These are phyloP conservation scores for Epipyxis sp. DNA, from an alignment of 108 stramenopile genomes.

Conservation along the genomic window DNA sequence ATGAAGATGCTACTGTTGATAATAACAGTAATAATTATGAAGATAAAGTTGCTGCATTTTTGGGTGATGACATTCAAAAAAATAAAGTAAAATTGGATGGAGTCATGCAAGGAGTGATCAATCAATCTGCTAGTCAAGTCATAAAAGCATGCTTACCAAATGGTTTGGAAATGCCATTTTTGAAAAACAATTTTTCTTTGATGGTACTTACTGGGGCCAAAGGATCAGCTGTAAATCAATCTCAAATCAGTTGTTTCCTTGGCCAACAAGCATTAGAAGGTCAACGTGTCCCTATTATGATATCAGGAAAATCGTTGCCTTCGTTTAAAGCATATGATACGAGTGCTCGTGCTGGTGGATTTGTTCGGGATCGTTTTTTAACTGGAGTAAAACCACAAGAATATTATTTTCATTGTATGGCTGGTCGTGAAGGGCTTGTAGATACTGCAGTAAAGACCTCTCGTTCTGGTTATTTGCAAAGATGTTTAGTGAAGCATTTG, in stretches of 20 bases:
- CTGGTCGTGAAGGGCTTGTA: constrained; percentile 89
- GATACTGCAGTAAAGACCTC: constrained; percentile 96
- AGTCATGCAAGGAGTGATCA: constrained; percentile 88
- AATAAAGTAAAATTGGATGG: constrained; percentile 77
- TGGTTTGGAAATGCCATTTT: constrained; percentile 93
- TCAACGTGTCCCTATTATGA: constrained; percentile 94
- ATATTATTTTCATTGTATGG: constrained; percentile 99
- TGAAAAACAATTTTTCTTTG: constrained; percentile 87
- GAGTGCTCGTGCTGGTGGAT: constrained; percentile 95
- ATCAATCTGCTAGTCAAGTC: constrained; percentile 71
- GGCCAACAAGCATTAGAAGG: constrained; percentile 99
- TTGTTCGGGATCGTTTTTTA: constrained; percentile 95
- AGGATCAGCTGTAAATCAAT: constrained; percentile 97
- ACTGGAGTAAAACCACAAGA: constrained; percentile 95
- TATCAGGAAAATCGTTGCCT: constrained; percentile 90
- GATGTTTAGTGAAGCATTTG: constrained; percentile 97
- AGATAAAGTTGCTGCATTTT: constrained; percentile 2
- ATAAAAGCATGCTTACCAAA: constrained; percentile 91
- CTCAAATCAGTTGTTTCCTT: constrained; percentile 94
- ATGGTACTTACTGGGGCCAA: constrained; percentile 99
- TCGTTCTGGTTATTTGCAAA: constrained; percentile 95
- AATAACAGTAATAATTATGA: background rate
- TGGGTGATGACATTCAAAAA: background rate
- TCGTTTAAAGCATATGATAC: constrained; percentile 94
- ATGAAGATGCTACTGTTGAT: background rate